phyloP scores from a whole-genome alignment of 306 rosid species.

The Lablab purpureus region DNA sequence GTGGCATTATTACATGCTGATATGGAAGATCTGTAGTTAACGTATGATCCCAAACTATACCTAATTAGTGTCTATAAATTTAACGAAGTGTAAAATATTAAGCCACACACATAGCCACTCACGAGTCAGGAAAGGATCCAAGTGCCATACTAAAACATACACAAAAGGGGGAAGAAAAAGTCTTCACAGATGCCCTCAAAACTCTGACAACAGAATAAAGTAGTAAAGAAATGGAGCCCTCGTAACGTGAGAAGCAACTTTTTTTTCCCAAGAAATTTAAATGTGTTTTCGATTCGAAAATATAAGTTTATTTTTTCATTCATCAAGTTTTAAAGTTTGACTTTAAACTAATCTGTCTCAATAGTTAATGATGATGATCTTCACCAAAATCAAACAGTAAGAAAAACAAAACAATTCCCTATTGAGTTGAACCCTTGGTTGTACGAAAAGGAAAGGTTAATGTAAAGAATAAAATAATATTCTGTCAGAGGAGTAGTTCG shows the following conservation, averaged over 20 bases:
- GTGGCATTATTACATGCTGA: no score
- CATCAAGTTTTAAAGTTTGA: no score
- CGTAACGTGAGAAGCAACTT: conserved; percentile 74
- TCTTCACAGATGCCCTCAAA: conserved; percentile 52
- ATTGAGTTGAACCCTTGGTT: no score
- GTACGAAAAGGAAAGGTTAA: conserved; percentile 27
- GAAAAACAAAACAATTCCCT: no score
- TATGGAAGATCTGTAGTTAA: conserved; percentile 10
- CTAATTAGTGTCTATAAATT: neutral
- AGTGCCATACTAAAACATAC: neutral
- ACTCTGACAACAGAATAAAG: conserved; percentile 58
- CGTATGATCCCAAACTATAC: conserved; percentile 1
- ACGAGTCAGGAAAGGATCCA: neutral
- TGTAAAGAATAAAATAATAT: conserved; percentile 27
- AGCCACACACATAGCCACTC: neutral
- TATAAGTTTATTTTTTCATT: no score
- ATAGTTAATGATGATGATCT: no score
- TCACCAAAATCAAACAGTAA: no score
- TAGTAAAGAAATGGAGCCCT: conserved; percentile 53
- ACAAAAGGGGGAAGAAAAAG: conserved; percentile 4
- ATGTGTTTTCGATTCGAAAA: conserved; percentile 48
- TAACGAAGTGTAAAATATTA: neutral
- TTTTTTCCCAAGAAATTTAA: conserved; percentile 69
- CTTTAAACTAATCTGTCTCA: no score
- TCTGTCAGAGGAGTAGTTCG: conserved; percentile 56